Evolutionary conservation across 352 stramenopile genomes (phyloP).

Genomic region (Phytophthora agathidicida): DNA sequence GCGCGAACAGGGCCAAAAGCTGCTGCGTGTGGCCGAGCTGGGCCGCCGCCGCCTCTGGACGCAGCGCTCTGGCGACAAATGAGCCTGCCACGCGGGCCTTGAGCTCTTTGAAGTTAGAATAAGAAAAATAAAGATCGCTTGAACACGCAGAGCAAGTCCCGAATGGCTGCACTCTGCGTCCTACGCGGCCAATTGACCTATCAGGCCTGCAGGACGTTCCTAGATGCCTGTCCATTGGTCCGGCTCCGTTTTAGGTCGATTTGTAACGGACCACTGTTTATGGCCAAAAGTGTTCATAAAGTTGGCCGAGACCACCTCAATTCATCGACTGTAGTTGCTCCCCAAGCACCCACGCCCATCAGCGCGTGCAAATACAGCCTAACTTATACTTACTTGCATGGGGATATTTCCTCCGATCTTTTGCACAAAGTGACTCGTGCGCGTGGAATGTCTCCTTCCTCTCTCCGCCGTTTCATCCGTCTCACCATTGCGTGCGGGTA

Average conservation of each 20-base stretch:
- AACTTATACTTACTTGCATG: too few relatives aligned
- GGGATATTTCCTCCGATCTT: too few relatives aligned
- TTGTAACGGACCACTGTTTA: background rate
- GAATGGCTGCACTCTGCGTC: slow-evolving; percentile 7
- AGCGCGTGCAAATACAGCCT: too few relatives aligned
- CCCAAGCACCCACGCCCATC: too few relatives aligned
- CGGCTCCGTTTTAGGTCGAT: background rate
- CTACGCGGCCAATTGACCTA: slow-evolving; percentile 1
- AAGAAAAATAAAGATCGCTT: slow-evolving; percentile 29
- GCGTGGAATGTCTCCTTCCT: background rate
- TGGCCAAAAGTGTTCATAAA: too few relatives aligned
- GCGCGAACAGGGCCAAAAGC: background rate
- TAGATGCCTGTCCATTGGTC: background rate
- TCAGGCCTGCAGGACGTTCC: background rate
- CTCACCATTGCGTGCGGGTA: slow-evolving; percentile 28
- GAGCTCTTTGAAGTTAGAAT: slow-evolving; percentile 39
- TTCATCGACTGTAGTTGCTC: too few relatives aligned
- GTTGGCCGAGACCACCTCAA: too few relatives aligned
- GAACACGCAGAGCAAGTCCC: slow-evolving; percentile 24
- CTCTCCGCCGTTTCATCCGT: slow-evolving; percentile 9
- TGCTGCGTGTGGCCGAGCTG: slow-evolving; percentile 5
- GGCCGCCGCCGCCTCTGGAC: slow-evolving; percentile 5
- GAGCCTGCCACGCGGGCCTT: slow-evolving; percentile 22
- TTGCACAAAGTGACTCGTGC: background rate
- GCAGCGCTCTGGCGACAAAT: slow-evolving; percentile 30